phyloP scores from a whole-genome alignment of 148 eudicot species.

The Camellia sinensis region DNA sequence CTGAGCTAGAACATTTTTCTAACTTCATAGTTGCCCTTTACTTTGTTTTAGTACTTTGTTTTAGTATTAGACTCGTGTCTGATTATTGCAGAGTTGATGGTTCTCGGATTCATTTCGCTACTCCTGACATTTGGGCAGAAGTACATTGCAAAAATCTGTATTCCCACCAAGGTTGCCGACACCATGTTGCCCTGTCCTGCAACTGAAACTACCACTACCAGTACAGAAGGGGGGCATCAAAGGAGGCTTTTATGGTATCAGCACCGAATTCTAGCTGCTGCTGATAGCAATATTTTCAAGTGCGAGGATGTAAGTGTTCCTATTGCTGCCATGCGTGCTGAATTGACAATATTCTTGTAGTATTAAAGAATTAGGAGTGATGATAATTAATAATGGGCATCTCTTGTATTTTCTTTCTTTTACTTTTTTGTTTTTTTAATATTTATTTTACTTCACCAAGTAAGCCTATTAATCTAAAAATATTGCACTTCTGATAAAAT shows the following conservation, averaged over 20 bases:
- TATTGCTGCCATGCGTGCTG: no score
- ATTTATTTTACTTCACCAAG: not conserved
- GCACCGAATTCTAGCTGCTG: slow-evolving; percentile 36
- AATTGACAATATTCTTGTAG: not conserved
- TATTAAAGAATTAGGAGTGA: not conserved
- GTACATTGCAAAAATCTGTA: slow-evolving; percentile 69
- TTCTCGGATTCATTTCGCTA: slow-evolving; percentile 86
- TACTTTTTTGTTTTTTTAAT: not conserved
- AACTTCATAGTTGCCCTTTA: no score
- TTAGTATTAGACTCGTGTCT: not conserved
- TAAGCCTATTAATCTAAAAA: not conserved
- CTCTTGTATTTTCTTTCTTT: not conserved
- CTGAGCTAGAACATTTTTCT: no score
- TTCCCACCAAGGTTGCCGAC: slow-evolving; percentile 43
- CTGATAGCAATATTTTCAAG: not conserved
- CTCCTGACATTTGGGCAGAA: slow-evolving; percentile 72
- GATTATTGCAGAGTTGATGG: slow-evolving; percentile 74
- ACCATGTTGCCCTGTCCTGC: slow-evolving; percentile 71
- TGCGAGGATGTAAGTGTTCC: slow-evolving; percentile 45
- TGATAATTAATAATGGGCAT: not conserved
- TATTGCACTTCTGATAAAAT: no score
- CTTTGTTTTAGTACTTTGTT: no score
- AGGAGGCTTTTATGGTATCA: slow-evolving; percentile 48
- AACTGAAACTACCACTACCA: not conserved
- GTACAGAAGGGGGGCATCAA: slow-evolving; percentile 14